phyloP scores from a whole-genome alignment of 306 rosid genomes.

The Trifolium fragiferum region DNA sequence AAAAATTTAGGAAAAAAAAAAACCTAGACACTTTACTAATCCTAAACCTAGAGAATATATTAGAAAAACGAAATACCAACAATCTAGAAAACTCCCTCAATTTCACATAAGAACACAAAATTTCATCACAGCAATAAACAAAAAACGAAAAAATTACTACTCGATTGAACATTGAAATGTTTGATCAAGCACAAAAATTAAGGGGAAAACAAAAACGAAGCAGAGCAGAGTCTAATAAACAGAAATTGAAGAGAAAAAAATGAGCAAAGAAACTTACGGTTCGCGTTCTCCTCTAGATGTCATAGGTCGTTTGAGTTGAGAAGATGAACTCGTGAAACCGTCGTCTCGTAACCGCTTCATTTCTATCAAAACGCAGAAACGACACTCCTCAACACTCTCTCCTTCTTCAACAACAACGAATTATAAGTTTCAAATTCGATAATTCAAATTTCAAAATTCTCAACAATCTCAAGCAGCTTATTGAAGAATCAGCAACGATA shows the following conservation, averaged over 20 bases:
- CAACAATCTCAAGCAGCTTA: constrained; percentile 47
- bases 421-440: constrained; percentile 58
- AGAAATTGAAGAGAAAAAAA: constrained; percentile 14
- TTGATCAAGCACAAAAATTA: constrained; percentile 48
- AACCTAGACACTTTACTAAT: constrained; percentile 33
- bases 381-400: neutral
- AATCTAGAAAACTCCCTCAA: constrained; percentile 28
- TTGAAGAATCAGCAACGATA: constrained; percentile 51
- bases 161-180: constrained; percentile 36
- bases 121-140: constrained; percentile 3
- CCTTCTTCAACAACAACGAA: constrained; percentile 54
- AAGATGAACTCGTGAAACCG: constrained; percentile 55
- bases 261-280: constrained; percentile 52
- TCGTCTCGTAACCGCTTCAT: constrained; percentile 93
- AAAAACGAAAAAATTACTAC: constrained; percentile 41
- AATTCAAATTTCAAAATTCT: constrained; percentile 48
- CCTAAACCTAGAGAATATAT: constrained; percentile 22
- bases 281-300: constrained; percentile 80
- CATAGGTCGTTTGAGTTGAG: constrained; percentile 77
- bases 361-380: constrained; percentile 31
- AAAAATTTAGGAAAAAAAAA: neutral
- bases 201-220: neutral
- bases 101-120: constrained; percentile 36
- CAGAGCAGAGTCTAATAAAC: constrained; percentile 27
- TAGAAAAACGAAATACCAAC: constrained; percentile 8